Base-by-base conservation (phyloP, 2,329 filamentous ascomycete species). In the Fusarium phyllophilum region DNA sequence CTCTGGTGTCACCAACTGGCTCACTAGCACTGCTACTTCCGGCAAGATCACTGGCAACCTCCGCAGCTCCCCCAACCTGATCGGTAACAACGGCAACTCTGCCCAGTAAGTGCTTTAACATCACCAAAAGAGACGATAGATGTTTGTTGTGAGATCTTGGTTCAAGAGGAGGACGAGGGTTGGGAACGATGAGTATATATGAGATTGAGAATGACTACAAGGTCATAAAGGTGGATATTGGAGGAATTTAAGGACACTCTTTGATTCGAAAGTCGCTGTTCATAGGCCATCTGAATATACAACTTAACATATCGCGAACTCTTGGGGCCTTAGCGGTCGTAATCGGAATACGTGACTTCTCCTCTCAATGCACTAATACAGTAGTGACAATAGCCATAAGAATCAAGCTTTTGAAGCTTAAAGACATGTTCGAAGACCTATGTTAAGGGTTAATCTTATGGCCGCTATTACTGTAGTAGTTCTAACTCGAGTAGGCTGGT, bases 11-110 rank as follows among this genome's bases (percentile, higher is more conserved):
- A 83, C 82, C 62, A 70, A 78, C 68, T 81, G 84, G 72, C 82
- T 89, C 68, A 81, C 80, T 71, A 77, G 82, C 24, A 81, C 86
- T 44, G 80, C 82, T 42, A 84, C 82, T 63, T 82, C 83, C 74
- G 81, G 81, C 70, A 81, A 81, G 69, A 82, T 87, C 70, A 80
- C 81, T n/a, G 82, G 82, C 63, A 77, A 46, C 55, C 75, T 86
- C 14, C 79, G 76, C 55, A 78, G 82, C 72, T 86, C 84, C 56
- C 81, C 82, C 72, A 89, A 89, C 82, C 78, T 82, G 69, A 81
- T 88, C 68, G 85, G 81, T 44, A 88, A 87, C 82, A 89, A 89
- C 80, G 85, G 85, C 55, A 80, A 78, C 62, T 60, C 66, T n/a
- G 49, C 60, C n/a, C 77, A 81, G 78, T 77, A 79, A 74, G 41